Base-by-base conservation (phyloP, 177 flowering plant genomes). In the Vitis hybrid region DNA sequence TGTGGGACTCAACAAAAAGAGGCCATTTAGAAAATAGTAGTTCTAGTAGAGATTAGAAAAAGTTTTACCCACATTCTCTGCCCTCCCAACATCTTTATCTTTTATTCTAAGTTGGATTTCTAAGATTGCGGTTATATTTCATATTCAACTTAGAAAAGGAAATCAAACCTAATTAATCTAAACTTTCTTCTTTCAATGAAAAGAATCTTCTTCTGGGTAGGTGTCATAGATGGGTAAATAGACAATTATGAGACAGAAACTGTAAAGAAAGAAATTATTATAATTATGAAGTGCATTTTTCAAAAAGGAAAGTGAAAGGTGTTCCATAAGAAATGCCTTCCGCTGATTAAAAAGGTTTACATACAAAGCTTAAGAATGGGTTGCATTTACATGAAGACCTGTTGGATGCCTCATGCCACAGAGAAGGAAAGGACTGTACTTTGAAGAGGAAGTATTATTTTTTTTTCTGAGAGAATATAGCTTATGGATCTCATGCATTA, bases 1-100 rank as follows among this genome's bases (percentile, higher is more conserved):
- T 57, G 68, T 56, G 64, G 68, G 68, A 30, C 52, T 69, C 68
- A 35, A 61, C 46, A 40, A 7, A 40, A 40, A 40, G 46, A 40
- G 46, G 46, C 6, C 4, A 40, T 40, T 40, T 40, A 1, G 46
- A 40, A 1, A 40, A 40, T 40, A 40, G 7, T 5, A 40, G 46
- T 40, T 40, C 46, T 40, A 40, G 8, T 40, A 40, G 46, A 40
- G 46, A 40, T 40, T 40, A 40, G 46, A 40, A 40, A 40, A 5
- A 7, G 46, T 40, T 6, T 6, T 63, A 52, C 66, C 66, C 30
- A 63, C 40, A 49, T 18, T 9, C 52, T 48, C 66, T 3, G 18
- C 54, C 30, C 48, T 63, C 54, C 6, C 0, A 46, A 7, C 52
- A 46, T n/a, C 10, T 11, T 10, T 63, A 40, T 40, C 8, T 40